A percentile compares a stretch with the other conserved stretches of the same genome.
Evolutionary conservation across 257 asterid species (phyloP).

Genomic region (Mentha longifolia): DNA sequence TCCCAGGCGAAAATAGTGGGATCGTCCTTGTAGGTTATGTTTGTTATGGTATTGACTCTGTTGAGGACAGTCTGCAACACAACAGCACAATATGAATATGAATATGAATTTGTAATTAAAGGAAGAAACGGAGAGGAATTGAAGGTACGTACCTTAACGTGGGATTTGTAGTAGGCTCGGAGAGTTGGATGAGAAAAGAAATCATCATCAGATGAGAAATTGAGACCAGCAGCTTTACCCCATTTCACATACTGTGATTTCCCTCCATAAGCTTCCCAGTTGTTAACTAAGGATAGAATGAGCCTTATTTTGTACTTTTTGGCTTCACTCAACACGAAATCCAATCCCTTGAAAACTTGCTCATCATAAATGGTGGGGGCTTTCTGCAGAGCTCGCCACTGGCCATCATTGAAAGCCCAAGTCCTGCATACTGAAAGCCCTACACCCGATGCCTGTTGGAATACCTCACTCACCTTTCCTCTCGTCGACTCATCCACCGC

Average conservation of each 20-base stretch:
- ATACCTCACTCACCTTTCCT: conserved; percentile 71
- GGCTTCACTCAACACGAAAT: conserved; percentile 91
- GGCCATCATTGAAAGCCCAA: conserved; percentile 98
- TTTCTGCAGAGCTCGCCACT: conserved; percentile 91
- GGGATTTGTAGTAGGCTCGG: conserved; percentile 76
- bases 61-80: conserved; percentile 58
- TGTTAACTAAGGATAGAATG: conserved; percentile 76
- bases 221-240: conserved; percentile 87
- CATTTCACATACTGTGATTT: conserved; percentile 93
- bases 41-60: conserved; percentile 72
- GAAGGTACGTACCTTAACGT: conserved; percentile 54
- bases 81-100: no score
- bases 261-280: conserved; percentile 97
- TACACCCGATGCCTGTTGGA: conserved; percentile 77
- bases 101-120: no score
- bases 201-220: conserved; percentile 85
- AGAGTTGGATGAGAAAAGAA: conserved; percentile 83
- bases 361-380: conserved; percentile 81
- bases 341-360: conserved; percentile 81
- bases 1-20: conserved; percentile 95
- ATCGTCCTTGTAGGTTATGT: conserved; percentile 86
- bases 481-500: conserved; percentile 81
- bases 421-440: conserved; percentile 90
- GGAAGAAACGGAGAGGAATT: no score
- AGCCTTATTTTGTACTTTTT: conserved; percentile 78